Base-by-base conservation (phyloP, 345 rosid genomes). In the Bretschneidera sinensis region DNA sequence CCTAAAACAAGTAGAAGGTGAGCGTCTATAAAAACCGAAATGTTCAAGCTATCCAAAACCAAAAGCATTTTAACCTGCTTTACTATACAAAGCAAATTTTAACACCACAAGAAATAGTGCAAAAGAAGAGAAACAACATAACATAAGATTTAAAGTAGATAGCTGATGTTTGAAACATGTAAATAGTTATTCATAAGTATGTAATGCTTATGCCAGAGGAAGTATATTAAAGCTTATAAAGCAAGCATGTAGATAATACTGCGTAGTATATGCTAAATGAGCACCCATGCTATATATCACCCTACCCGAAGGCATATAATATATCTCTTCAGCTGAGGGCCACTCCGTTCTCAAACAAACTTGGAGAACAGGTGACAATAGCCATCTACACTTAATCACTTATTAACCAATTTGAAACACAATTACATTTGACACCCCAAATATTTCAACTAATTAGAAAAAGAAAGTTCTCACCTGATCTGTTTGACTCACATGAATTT, bases 401-500 rank as follows among this genome's bases (percentile, higher is more conserved):
- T 24, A 24, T 21, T 16, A 11, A 13, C 56, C 0, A 45, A 45
- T 5, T 45, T 45, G 49, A 14, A 45, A 45, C 17, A 45, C 49
- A 45, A 45, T 14, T 11, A 14, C 10, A 14, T 14, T 28, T 45
- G 49, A 48, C 22, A 20, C 21, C 11, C 52, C 2, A 18, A 48
- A 47, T 9, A 13, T 45, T 17, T 28, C 33, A 2, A 11, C 11
- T 39, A 11, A 39, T 7, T 31, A 31, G 9, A 31, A 9, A 11
- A 39, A 39, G 1, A 39, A 39, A 39, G 16, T 9, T n/a, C 81
- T 80, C 66, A 89, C 97, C 85, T 71, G 67, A 71, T 83, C 86
- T 0, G 90, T 89, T 73, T 78, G 73, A 79, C 97, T 89, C 17
- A 69, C 82, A 35, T 85, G 85, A 49, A 92, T 85, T 53, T 75